Percentiles rank a stretch among this genome's conserved stretches.
Conservation (phyloP, 768 basidiomycete genomes). For the Coprinellus aureogranulatus region DNA sequence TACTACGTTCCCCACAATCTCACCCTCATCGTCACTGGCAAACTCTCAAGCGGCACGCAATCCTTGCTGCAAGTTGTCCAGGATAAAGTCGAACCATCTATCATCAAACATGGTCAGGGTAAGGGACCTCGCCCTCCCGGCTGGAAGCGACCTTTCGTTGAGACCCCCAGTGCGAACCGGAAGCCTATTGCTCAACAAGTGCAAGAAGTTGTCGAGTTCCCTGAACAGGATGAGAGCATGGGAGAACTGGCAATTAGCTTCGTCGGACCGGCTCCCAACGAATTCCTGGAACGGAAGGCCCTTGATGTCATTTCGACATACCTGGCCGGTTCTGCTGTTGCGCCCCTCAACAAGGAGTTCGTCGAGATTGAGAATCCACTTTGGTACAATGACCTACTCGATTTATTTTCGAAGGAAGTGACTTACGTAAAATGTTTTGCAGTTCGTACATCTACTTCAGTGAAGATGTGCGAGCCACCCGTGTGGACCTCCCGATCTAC, state of each 20-base stretch:
- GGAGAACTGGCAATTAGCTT: constrained; percentile 81
- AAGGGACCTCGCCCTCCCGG: constrained; percentile 67
- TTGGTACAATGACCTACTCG: constrained; percentile 53
- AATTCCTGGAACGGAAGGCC: constrained; percentile 78
- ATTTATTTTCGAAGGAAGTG: background rate
- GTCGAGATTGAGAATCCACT: constrained; percentile 88
- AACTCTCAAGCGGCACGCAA: constrained; percentile 69
- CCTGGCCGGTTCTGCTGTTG: constrained; percentile 78
- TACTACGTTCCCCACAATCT: constrained; percentile 96
- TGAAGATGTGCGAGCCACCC: constrained; percentile 70
- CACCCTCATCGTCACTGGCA: constrained; percentile 84
- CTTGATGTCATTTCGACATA: constrained; percentile 85
- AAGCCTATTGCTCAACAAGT: constrained; percentile 48
- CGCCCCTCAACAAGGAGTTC: constrained; percentile 86
- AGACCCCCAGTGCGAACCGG: constrained; percentile 73
- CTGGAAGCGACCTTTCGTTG: constrained; percentile 94
- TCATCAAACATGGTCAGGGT: constrained; percentile 73
- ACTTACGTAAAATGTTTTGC: background rate
- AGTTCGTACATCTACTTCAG: constrained; percentile 87
- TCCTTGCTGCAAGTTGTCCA: constrained; percentile 83
- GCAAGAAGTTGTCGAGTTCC: constrained; percentile 81
- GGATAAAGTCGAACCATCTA: constrained; percentile 75
- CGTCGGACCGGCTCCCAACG: constrained; percentile 71
- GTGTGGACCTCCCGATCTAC: constrained; percentile 72
- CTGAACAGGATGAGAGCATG: constrained; percentile 93